phyloP scores from a whole-genome alignment of 768 basidiomycete genomes.

The Flagelloscypha sp. region DNA sequence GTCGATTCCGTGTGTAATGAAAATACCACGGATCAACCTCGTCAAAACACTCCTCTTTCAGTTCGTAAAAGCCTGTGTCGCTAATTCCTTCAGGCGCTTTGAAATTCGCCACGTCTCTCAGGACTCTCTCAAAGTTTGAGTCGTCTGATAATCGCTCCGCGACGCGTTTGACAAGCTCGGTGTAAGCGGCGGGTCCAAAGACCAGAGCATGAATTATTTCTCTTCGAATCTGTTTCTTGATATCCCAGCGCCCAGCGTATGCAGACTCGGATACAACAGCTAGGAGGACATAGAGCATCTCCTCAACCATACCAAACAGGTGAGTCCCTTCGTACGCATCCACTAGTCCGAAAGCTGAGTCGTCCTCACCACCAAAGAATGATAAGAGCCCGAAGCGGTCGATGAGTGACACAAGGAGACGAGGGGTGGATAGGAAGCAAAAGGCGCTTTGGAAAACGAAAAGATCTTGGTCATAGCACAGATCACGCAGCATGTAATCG shows the following conservation, averaged over 20 bases:
- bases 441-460: slow-evolving; percentile 85
- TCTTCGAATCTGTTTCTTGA: slow-evolving; percentile 57
- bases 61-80: slow-evolving; percentile 82
- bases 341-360: slow-evolving; percentile 34
- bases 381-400: slow-evolving; percentile 79
- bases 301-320: slow-evolving; percentile 82
- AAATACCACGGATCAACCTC: slow-evolving; percentile 95
- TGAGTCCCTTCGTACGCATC: slow-evolving; percentile 62
- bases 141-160: slow-evolving; percentile 87
- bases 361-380: slow-evolving; percentile 63
- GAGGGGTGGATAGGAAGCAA: slow-evolving; percentile 66
- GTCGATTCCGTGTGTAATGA: slow-evolving; percentile 89
- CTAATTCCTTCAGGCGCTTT: slow-evolving; percentile 67
- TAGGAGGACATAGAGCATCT: slow-evolving; percentile 81
- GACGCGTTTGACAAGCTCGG: slow-evolving; percentile 84
- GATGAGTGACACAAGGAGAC: slow-evolving; percentile 80
- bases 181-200: slow-evolving; percentile 79
- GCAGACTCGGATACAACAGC: slow-evolving; percentile 78
- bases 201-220: slow-evolving; percentile 90
- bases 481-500: slow-evolving; percentile 90
- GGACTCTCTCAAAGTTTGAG: slow-evolving; percentile 68
- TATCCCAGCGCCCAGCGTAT: slow-evolving; percentile 59
- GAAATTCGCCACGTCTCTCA: slow-evolving; percentile 76
- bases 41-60: slow-evolving; percentile 73
- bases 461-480: slow-evolving; percentile 94